phyloP scores from a whole-genome alignment of 257 asterid species.

The Anisodus acutangulus region DNA sequence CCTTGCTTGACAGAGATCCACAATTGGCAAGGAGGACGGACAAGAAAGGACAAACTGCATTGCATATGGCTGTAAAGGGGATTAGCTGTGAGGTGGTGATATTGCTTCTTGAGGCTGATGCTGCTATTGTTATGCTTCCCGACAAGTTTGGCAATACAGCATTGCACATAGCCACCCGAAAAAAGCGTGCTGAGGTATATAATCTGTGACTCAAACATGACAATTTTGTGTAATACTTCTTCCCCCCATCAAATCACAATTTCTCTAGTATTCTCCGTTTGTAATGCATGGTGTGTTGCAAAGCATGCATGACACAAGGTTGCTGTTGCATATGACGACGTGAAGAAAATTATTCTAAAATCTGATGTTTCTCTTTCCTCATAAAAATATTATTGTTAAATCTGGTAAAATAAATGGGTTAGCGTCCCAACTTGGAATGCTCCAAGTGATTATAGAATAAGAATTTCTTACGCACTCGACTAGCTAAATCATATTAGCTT shows the following conservation, averaged over 20 bases:
- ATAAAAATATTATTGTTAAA: neutral
- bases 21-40: slow-evolving; percentile 61
- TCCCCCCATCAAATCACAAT: neutral
- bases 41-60: slow-evolving; percentile 64
- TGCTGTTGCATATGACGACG: neutral
- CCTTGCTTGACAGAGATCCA: slow-evolving; percentile 56
- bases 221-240: neutral
- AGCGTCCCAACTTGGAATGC: neutral
- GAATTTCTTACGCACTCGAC: neutral
- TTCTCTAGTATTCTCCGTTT: neutral
- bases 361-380: neutral
- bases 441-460: neutral
- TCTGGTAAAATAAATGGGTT: neutral
- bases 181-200: slow-evolving; percentile 59
- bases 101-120: slow-evolving; percentile 58
- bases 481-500: no score
- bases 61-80: slow-evolving; percentile 69
- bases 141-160: slow-evolving; percentile 57
- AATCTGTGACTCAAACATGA: slow-evolving; percentile 1
- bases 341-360: neutral
- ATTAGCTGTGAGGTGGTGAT: slow-evolving; percentile 53
- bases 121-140: slow-evolving; percentile 62
- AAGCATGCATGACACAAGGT: neutral
- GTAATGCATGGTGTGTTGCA: neutral
- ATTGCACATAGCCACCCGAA: slow-evolving; percentile 57